Conservation (phyloP, 2,329 filamentous ascomycete genomes). For the Colletotrichum sp. region DNA sequence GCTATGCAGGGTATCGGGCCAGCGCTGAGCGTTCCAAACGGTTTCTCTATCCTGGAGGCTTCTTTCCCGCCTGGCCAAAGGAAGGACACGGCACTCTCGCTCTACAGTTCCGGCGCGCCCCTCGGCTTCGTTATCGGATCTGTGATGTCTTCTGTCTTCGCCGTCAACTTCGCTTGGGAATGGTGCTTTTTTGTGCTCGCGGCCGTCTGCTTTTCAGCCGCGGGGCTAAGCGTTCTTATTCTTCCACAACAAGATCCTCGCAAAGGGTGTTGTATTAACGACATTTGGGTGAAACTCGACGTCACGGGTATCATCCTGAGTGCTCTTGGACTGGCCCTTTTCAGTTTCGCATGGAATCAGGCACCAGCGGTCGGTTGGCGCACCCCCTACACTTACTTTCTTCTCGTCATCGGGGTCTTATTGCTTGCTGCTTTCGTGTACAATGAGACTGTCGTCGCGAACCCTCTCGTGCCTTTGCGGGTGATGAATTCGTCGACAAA, state of each 20-base stretch:
- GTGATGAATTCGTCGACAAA: constrained; percentile 50
- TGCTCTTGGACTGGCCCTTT: constrained; percentile 45
- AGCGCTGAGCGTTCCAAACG: constrained; percentile 61
- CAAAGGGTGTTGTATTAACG: neutral
- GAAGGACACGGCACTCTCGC: constrained; percentile 38
- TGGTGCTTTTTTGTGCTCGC: constrained; percentile 1
- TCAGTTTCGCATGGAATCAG: constrained; percentile 55
- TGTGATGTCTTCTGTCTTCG: constrained; percentile 31
- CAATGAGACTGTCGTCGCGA: constrained; percentile 37
- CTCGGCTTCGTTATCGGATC: constrained; percentile 34
- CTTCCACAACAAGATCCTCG: neutral
- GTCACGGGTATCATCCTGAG: constrained; percentile 44
- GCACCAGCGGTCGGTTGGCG: constrained; percentile 51
- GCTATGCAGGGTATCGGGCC: constrained; percentile 60
- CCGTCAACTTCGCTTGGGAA: neutral
- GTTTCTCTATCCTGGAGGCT: constrained; percentile 58
- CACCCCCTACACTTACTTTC: constrained; percentile 43
- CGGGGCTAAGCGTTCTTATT: constrained; percentile 14
- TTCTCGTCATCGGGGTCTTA: constrained; percentile 39
- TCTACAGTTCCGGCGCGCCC: constrained; percentile 39
- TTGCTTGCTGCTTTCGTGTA: constrained; percentile 35
- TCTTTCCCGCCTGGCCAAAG: constrained; percentile 46
- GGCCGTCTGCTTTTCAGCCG: neutral
- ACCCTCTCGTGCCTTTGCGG: constrained; percentile 63
- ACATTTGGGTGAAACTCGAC: constrained; percentile 31